A percentile compares a stretch with the other conserved stretches of the same genome.
Conservation (phyloP, 2,329 filamentous ascomycete species). For the Sporothrix globosa region DNA sequence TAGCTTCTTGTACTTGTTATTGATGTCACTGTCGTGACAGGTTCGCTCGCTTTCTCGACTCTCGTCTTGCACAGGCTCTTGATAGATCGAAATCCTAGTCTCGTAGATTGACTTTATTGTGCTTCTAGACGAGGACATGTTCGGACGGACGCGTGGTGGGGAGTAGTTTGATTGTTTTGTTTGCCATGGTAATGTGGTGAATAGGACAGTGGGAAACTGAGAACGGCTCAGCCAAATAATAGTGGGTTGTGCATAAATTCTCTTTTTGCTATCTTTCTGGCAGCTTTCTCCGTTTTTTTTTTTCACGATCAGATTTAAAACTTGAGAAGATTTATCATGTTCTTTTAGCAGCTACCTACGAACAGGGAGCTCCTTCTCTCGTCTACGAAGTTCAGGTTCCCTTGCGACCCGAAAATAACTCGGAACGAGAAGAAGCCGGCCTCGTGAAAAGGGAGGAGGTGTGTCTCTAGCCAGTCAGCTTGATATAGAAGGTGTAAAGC, state of each 20-base stretch:
- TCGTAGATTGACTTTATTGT: neutral
- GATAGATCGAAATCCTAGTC: neutral
- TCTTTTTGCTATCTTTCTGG: neutral
- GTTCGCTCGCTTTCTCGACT: neutral
- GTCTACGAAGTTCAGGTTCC: neutral
- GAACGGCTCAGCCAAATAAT: neutral
- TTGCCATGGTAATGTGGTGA: neutral
- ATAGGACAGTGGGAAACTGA: constrained; percentile 1
- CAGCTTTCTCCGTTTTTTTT: neutral
- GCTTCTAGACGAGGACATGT: neutral
- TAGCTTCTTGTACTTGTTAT: neutral
- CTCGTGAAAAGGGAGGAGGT: neutral
- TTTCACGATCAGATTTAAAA: constrained; percentile 2
- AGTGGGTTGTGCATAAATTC: neutral
- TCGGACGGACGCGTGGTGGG: neutral
- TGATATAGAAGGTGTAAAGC: neutral
- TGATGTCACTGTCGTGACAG: neutral
- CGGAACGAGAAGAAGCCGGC: neutral
- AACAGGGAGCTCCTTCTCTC: neutral
- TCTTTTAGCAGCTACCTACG: neutral
- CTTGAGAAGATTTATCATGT: too few relatives aligned
- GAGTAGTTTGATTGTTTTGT: neutral
- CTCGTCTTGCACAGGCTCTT: neutral
- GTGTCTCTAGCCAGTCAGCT: neutral
- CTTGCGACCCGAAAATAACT: neutral